phyloP scores from a whole-genome alignment of 2,329 filamentous ascomycete species.

The Akanthomyces muscarius region DNA sequence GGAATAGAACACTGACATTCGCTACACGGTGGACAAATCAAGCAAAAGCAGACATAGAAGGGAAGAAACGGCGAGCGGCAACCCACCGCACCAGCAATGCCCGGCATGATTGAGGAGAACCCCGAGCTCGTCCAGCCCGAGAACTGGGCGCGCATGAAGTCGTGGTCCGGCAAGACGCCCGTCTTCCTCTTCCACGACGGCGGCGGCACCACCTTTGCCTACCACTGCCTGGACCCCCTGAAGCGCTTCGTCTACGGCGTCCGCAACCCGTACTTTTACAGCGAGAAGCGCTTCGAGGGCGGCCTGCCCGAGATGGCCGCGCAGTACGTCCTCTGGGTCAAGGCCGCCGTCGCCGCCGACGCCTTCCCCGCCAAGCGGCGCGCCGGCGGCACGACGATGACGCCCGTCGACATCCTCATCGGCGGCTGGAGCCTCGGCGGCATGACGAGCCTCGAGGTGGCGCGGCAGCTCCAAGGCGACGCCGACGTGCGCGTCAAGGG shows the following conservation, averaged over 20 bases:
- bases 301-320: conserved; percentile 53
- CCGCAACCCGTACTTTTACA: conserved; percentile 49
- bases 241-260: conserved; percentile 50
- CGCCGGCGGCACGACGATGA: conserved; percentile 15
- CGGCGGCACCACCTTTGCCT: conserved; percentile 56
- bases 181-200: conserved; percentile 58
- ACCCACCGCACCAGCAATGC: background rate
- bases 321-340: conserved; percentile 46
- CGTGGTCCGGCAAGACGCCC: conserved; percentile 33
- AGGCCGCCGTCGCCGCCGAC: conserved; percentile 29
- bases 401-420: conserved; percentile 39
- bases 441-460: conserved; percentile 47
- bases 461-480: conserved; percentile 39
- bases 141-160: conserved; percentile 26
- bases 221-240: conserved; percentile 49
- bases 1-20: background rate
- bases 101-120: conserved; percentile 26
- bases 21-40: too few species aligned
- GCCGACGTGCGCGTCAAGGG: conserved; percentile 40
- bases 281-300: conserved; percentile 44
- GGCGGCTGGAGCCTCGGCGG: conserved; percentile 57
- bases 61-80: background rate
- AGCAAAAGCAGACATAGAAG: background rate
- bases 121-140: conserved; percentile 34
- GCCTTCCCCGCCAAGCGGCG: conserved; percentile 27